These are phyloP conservation scores for Talaromyces verruculosus DNA, from an alignment of 2,329 filamentous ascomycete genomes.

Conservation along the genomic window DNA sequence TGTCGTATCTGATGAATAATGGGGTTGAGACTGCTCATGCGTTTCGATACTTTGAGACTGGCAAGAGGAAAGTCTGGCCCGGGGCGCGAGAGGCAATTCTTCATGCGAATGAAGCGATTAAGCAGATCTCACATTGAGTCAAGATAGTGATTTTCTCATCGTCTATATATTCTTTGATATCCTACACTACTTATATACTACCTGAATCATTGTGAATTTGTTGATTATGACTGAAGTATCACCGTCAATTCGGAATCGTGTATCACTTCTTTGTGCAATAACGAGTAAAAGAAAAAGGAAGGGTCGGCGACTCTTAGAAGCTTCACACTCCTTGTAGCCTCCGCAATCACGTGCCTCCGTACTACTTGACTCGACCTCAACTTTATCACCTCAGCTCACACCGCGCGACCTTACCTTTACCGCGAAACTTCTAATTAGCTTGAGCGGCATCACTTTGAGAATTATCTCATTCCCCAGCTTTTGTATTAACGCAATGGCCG, in stretches of 20 bases:
- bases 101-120: conserved; percentile 2
- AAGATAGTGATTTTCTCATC: not conserved
- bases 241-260: not conserved
- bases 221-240: not conserved
- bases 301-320: not conserved
- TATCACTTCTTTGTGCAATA: not conserved
- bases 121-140: not conserved
- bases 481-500: conserved; percentile 41
- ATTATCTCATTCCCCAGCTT: too few relatives aligned
- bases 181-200: not conserved
- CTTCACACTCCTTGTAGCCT: conserved; percentile 16
- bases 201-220: not conserved
- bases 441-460: not conserved
- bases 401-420: not conserved
- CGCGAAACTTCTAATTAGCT: not conserved
- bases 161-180: not conserved
- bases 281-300: not conserved
- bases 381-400: not conserved
- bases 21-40: conserved; percentile 46
- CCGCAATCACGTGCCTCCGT: conserved; percentile 18
- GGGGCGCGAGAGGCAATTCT: conserved; percentile 34
- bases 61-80: conserved; percentile 43
- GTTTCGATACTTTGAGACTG: conserved; percentile 46
- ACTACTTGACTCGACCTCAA: conserved; percentile 12
- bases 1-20: conserved; percentile 43